These are phyloP conservation scores for Grosmannia penicillata DNA, from an alignment of 2,329 filamentous ascomycete genomes.

Conservation along the genomic window DNA sequence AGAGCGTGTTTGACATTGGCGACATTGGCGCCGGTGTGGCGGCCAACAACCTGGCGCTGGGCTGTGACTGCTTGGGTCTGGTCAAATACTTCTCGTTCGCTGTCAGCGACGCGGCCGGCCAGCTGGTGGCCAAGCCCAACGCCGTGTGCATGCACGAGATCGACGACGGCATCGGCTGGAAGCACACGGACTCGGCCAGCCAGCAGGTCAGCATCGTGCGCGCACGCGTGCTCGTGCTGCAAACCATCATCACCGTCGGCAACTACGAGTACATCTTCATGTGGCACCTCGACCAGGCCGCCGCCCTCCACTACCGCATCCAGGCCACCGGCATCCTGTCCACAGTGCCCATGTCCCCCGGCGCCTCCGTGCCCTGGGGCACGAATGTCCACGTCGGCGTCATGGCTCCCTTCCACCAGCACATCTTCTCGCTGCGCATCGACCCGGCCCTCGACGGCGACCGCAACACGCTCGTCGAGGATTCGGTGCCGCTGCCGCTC, in stretches of 20 bases:
- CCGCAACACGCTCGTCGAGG: slow-evolving; percentile 32
- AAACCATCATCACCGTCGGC: slow-evolving; percentile 52
- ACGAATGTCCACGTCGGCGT: slow-evolving; percentile 48
- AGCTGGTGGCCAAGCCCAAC: slow-evolving; percentile 28
- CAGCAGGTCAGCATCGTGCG: slow-evolving; percentile 42
- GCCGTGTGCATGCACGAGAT: slow-evolving; percentile 57
- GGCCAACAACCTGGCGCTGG: slow-evolving; percentile 56
- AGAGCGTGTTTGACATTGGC: slow-evolving; percentile 59
- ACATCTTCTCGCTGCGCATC: slow-evolving; percentile 50
- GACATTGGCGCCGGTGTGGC: slow-evolving; percentile 52
- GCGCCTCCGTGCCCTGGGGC: slow-evolving; percentile 28
- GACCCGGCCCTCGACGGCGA: slow-evolving; percentile 49
- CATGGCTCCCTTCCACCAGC: slow-evolving; percentile 55
- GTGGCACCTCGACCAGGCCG: slow-evolving; percentile 44
- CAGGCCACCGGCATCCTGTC: slow-evolving; percentile 52
- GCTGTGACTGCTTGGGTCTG: too few relatives aligned
- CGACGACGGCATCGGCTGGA: slow-evolving; percentile 56
- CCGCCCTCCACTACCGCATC: slow-evolving; percentile 43
- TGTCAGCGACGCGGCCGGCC: slow-evolving; percentile 36
- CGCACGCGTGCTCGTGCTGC: slow-evolving; percentile 26
- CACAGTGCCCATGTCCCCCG: slow-evolving; percentile 36
- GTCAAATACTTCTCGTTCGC: slow-evolving; percentile 44
- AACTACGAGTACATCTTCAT: slow-evolving; percentile 53
- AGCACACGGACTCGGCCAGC: slow-evolving; percentile 53
- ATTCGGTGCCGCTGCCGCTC: slow-evolving; percentile 26